phyloP scores from a whole-genome alignment of 108 stramenopile genomes.

The Craspedostauros australis region DNA sequence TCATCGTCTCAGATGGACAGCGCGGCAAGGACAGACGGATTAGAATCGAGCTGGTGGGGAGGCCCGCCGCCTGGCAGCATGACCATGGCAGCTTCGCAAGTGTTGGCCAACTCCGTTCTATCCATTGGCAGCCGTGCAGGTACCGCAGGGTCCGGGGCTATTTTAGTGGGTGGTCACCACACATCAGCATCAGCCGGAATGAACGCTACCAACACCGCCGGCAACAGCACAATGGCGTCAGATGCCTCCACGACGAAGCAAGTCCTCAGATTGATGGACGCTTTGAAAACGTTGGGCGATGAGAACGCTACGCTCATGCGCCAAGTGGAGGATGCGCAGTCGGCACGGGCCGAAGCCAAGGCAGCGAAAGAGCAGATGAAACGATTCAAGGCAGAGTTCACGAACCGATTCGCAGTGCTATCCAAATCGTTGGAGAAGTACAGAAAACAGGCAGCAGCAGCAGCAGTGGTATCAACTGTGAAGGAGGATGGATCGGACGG shows the following conservation, averaged over 20 bases:
- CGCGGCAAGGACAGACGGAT: no score
- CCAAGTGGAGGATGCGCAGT: conserved; percentile 73
- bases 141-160: neutral
- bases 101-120: conserved; percentile 49
- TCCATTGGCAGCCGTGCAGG: conserved; percentile 27
- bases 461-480: conserved; percentile 1
- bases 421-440: conserved; percentile 70
- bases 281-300: conserved; percentile 74
- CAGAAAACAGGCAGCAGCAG: conserved; percentile 22
- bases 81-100: conserved; percentile 42
- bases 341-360: conserved; percentile 66
- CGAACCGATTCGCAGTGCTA: conserved; percentile 48
- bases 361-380: conserved; percentile 68
- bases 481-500: no score
- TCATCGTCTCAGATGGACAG: no score
- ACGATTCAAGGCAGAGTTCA: conserved; percentile 65
- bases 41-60: conserved; percentile 87
- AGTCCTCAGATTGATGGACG: conserved; percentile 82
- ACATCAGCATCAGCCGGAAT: neutral
- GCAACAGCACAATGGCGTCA: conserved; percentile 1
- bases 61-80: no score
- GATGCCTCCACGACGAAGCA: conserved; percentile 64
- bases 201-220: neutral
- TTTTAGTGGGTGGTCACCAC: neutral
- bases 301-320: conserved; percentile 78